Evolutionary conservation across 2,329 filamentous ascomycete genomes (phyloP).

Genomic region (Fusarium begoniae): DNA sequence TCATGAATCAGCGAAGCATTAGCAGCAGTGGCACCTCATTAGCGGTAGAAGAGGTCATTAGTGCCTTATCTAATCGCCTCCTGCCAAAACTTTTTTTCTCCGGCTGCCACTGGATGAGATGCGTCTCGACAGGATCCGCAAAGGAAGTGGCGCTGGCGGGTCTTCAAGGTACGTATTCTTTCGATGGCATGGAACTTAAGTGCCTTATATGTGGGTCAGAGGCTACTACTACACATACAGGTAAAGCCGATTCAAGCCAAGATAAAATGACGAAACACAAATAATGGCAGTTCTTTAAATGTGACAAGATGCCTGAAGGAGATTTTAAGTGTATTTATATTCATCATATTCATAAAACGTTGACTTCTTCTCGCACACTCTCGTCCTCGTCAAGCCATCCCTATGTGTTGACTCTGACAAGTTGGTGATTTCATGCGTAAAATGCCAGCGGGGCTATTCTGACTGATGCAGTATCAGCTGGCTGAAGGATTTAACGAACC

Average conservation of each 20-base stretch:
- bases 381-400: neutral
- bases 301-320: neutral
- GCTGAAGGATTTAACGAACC: constrained; percentile 33
- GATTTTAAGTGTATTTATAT: neutral
- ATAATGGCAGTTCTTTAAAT: neutral
- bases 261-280: neutral
- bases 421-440: neutral
- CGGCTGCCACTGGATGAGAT: constrained; percentile 20
- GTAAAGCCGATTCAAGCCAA: neutral
- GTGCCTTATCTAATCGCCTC: constrained; percentile 10
- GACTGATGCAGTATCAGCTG: constrained; percentile 20
- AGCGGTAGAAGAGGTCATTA: constrained; percentile 1
- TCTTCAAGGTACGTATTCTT: constrained; percentile 11
- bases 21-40: neutral
- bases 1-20: constrained; percentile 31
- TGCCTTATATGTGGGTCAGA: constrained; percentile 15
- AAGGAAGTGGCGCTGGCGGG: constrained; percentile 16
- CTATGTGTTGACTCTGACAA: neutral
- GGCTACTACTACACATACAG: neutral
- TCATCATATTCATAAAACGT: constrained; percentile 14
- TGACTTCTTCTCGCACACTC: neutral
- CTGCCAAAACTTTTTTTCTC: constrained; percentile 29
- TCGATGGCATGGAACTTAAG: neutral
- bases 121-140: neutral
- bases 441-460: constrained; percentile 7